A percentile compares a stretch with the other conserved stretches of the same genome.
Evolutionary conservation across 1,284 basidiomycete species (phyloP).

Genomic region (Apiotrichum montevideense): DNA sequence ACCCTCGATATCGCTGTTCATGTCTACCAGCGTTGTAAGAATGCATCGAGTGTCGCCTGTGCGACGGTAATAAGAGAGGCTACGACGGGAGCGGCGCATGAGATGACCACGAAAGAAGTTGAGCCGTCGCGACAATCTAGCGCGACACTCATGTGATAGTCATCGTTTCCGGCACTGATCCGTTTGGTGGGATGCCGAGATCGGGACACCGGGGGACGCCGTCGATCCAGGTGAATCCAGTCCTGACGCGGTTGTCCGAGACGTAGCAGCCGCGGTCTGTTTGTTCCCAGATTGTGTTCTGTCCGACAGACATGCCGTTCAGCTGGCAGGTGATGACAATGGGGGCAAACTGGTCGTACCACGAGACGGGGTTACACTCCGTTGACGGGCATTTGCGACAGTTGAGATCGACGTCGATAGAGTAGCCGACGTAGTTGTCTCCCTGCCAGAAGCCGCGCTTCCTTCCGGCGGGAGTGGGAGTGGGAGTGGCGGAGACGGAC

Average conservation of each 20-base stretch:
- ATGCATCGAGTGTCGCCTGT: too few relatives aligned
- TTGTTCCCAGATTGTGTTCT: slow-evolving; percentile 7
- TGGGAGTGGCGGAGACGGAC: too few relatives aligned
- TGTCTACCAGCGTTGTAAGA: too few relatives aligned
- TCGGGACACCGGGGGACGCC: not conserved
- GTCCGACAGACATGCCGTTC: not conserved
- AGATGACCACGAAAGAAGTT: too few relatives aligned
- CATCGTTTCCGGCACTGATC: too few relatives aligned
- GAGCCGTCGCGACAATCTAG: too few relatives aligned
- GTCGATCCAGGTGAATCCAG: not conserved
- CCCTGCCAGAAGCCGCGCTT: not conserved
- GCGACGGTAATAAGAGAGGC: too few relatives aligned
- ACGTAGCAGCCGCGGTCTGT: slow-evolving; percentile 11
- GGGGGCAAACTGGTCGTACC: not conserved
- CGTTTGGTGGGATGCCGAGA: too few relatives aligned
- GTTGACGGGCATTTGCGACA: slow-evolving; percentile 10
- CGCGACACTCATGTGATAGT: too few relatives aligned
- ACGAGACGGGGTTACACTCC: not conserved
- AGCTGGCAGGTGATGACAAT: slow-evolving; percentile 7
- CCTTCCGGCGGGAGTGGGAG: too few relatives aligned
- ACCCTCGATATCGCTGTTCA: too few relatives aligned
- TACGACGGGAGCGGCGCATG: too few relatives aligned
- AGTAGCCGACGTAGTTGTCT: not conserved
- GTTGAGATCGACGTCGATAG: slow-evolving; percentile 4
- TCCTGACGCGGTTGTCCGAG: slow-evolving; percentile 8